Evolutionary conservation across 768 basidiomycete genomes (phyloP).

Genomic region (Suillus occidentalis): DNA sequence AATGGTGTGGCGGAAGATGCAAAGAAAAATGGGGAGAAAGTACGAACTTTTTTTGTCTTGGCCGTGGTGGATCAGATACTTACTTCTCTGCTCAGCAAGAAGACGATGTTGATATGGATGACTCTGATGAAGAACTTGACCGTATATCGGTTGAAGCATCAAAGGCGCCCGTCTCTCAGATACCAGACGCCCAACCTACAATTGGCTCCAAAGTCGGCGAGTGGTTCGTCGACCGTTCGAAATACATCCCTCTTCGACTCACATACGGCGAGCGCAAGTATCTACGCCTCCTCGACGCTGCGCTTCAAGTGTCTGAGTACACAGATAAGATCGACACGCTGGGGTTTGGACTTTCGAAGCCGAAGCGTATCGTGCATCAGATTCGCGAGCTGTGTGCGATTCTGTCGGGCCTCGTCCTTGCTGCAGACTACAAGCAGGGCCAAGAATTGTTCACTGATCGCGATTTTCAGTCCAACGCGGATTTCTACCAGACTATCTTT

Average conservation of each 20-base stretch:
- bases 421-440: constrained; percentile 86
- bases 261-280: constrained; percentile 77
- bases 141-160: constrained; percentile 32
- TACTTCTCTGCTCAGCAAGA: constrained; percentile 22
- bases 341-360: constrained; percentile 73
- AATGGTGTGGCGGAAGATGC: constrained; percentile 17
- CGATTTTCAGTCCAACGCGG: constrained; percentile 77
- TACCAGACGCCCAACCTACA: constrained; percentile 56
- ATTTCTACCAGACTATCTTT: constrained; percentile 79
- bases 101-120: constrained; percentile 37
- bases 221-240: constrained; percentile 82
- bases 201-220: constrained; percentile 68
- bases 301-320: constrained; percentile 82
- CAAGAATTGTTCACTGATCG: constrained; percentile 82
- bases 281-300: constrained; percentile 82
- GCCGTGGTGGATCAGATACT: constrained; percentile 2
- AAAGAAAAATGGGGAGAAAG: constrained; percentile 20
- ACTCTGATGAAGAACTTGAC: constrained; percentile 40
- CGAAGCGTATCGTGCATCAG: constrained; percentile 85
- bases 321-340: constrained; percentile 89
- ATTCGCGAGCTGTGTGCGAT: constrained; percentile 87
- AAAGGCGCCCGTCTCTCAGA: constrained; percentile 26
- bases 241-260: constrained; percentile 79
- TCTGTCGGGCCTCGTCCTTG: constrained; percentile 78
- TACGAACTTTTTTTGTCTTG: constrained; percentile 6